Evolutionary conservation across 768 basidiomycete species (phyloP).

Genomic region (Xerocomus brunneocitrinus): DNA sequence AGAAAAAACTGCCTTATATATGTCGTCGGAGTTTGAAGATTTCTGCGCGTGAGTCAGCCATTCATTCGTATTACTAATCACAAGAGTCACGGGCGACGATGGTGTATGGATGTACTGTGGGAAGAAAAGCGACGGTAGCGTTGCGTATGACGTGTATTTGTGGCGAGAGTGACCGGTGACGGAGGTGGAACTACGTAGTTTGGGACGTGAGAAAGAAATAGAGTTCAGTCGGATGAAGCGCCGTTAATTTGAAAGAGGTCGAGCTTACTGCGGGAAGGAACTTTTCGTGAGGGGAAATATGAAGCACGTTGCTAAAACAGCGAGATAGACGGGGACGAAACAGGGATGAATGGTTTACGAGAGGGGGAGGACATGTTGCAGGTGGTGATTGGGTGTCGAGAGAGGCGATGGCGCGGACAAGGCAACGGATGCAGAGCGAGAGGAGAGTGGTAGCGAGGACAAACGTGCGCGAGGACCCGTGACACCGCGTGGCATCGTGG

Average conservation of each 20-base stretch:
- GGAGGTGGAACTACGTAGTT: background rate
- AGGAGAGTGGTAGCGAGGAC: conserved; percentile 20
- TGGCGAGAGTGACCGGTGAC: background rate
- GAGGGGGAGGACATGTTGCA: conserved; percentile 21
- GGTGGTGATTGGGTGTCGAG: conserved; percentile 21
- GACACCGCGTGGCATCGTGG: conserved; percentile 28
- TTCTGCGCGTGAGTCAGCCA: background rate
- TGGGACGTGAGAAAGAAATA: conserved; percentile 14
- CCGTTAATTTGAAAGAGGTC: conserved; percentile 22
- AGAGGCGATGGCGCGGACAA: conserved; percentile 7
- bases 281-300: background rate
- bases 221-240: conserved; percentile 10
- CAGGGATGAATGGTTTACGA: conserved; percentile 15
- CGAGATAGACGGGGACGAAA: conserved; percentile 4
- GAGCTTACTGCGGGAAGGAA: conserved; percentile 6
- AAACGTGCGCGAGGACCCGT: conserved; percentile 36
- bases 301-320: conserved; percentile 17
- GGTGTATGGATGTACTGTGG: too few relatives aligned
- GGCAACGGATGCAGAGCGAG: conserved; percentile 8
- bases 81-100: background rate
- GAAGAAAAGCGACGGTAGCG: background rate
- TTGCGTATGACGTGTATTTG: background rate
- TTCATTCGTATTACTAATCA: background rate
- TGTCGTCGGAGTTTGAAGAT: conserved; percentile 14
- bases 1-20: conserved; percentile 7